Base-by-base conservation (phyloP, 495 filamentous ascomycete genomes). In the Trichoderma reesei region DNA sequence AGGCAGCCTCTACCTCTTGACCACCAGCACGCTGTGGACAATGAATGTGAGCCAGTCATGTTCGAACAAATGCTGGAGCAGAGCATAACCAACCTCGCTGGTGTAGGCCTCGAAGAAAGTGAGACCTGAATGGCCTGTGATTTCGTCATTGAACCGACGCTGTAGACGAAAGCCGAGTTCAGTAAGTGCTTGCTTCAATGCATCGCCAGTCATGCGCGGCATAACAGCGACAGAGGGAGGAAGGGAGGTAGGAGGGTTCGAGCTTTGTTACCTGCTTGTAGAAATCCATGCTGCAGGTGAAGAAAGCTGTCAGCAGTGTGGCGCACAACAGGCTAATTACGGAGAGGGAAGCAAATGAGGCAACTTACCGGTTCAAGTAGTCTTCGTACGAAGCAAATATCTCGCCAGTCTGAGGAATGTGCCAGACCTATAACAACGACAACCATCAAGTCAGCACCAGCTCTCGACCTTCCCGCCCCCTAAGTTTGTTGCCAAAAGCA, bases 91-190 rank as follows among this genome's bases (percentile, higher is more conserved):
- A 84, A 97, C 94, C 84, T 98, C 95, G 74, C 92, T 96, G 72
- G 90, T 85, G 16, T 92, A 80, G 4, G 94, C 94, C 63, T 98
- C 91, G 65, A 96, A 97, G 74, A 96, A 98, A n/a, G 82, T 93
- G 68, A 97, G 75, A 36, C 88, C 89, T 36, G 92, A 95, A 74
- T 96, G 92, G 41, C 94, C 94, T 3, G 90, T 97, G 65, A 97
- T 93, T 67, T 94, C 88, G 73, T 93, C 96, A 62, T 93, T 96
- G 71, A 98, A 99, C 54, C 88, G 86, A 65, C 87, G 89, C 85
- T 94, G 68, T 54, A 63, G 54, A 62, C 59, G 38, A 63, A 63
- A 69, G 68, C 62, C 38, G 63, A 64, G 44, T 48, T 72, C 63
- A 73, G 68, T 41, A 41, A 26, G 59, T 5, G 11, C 34, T 31